phyloP scores from a whole-genome alignment of 164 flowering plant species.

The Nymphaea thermarum region DNA sequence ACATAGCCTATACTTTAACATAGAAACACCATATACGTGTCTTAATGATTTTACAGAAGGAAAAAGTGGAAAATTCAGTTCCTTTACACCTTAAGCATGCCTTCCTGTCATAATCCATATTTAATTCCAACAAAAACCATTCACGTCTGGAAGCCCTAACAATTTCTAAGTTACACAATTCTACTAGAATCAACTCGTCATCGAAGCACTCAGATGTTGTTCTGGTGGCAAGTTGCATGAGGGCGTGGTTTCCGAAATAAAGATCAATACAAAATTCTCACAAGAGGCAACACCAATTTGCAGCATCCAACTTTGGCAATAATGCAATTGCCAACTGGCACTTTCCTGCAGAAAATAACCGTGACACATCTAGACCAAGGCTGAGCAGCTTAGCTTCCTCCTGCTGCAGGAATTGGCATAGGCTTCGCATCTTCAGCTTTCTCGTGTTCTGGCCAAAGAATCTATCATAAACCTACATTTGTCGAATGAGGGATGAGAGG shows the following conservation, averaged over 20 bases:
- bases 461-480: conserved; percentile 25
- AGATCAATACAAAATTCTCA: not conserved
- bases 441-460: conserved; percentile 92
- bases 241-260: not conserved
- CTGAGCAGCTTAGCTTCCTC: conserved; percentile 30
- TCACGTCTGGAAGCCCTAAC: too few relatives aligned
- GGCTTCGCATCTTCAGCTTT: conserved; percentile 87
- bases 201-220: too few relatives aligned
- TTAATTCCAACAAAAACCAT: too few relatives aligned
- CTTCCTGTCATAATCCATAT: too few relatives aligned
- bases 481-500: conserved; percentile 86
- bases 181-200: too few relatives aligned
- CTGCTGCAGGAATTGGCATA: conserved; percentile 37
- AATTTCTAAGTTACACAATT: too few relatives aligned
- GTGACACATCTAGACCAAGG: not conserved
- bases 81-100: too few relatives aligned
- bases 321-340: not conserved
- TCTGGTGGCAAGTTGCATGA: too few relatives aligned
- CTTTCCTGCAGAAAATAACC: not conserved
- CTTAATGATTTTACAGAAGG: too few relatives aligned
- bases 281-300: not conserved
- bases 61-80: too few relatives aligned
- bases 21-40: too few relatives aligned
- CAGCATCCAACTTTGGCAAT: not conserved
- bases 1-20: too few relatives aligned